Conservation (phyloP, 805 yeast species). For the Candida awuae region DNA sequence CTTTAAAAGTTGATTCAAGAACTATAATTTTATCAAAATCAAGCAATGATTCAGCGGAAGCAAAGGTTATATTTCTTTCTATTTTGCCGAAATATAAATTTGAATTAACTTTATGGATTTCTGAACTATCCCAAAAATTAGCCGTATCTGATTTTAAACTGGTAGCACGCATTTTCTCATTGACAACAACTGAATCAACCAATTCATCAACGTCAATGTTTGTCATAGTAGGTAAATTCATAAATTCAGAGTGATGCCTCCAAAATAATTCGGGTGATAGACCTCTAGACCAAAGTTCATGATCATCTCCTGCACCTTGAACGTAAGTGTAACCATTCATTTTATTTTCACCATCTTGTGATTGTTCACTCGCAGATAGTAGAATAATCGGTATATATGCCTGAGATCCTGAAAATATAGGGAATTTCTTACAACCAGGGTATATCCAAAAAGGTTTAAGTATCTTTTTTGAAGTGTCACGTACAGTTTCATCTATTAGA, state of each 20-base stretch:
- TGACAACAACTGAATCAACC: constrained; percentile 5
- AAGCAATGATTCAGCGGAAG: not conserved
- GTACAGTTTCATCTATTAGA: constrained; percentile 17
- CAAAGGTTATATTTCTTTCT: not conserved
- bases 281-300: constrained; percentile 70
- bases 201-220: constrained; percentile 26
- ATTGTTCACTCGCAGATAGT: constrained; percentile 56
- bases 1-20: constrained; percentile 12
- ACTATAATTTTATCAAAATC: constrained; percentile 24
- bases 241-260: constrained; percentile 29
- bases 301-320: constrained; percentile 95
- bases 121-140: constrained; percentile 2
- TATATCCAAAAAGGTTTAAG: constrained; percentile 64
- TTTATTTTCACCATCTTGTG: constrained; percentile 49
- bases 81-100: constrained; percentile 22
- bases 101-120: constrained; percentile 11
- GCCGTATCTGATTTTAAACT: too few species aligned
- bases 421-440: constrained; percentile 36
- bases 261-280: constrained; percentile 53
- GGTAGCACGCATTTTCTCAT: not conserved
- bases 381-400: constrained; percentile 35
- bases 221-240: constrained; percentile 16
- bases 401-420: constrained; percentile 2
- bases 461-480: constrained; percentile 33
- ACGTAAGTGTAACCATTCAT: constrained; percentile 52